phyloP scores from a whole-genome alignment of 345 rosid species.

The sweet orange (Citrus sinensis) region DVS_A1.0 CM039161.1:15214001-15214500 shows the following conservation, averaged over 20 bases:
- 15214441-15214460: too few species aligned
- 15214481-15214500: too few species aligned
- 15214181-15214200: too few species aligned
- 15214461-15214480: too few species aligned
- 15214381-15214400: neutral
- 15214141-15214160: too few species aligned
- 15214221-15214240: slow-evolving; percentile 1
- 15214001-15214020: neutral
- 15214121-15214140: neutral
- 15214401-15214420: neutral
- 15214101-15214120: neutral
- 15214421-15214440: neutral
- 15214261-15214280: neutral
- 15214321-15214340: neutral
- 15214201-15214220: neutral
- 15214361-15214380: neutral
- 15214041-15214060: neutral
- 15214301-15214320: neutral
- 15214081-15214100: neutral
- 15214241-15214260: neutral
- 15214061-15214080: neutral
- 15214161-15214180: too few species aligned
- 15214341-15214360: neutral
- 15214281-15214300: neutral
- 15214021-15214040: neutral